phyloP scores from a whole-genome alignment of 352 stramenopile species.

The Pythium sp. region DNA sequence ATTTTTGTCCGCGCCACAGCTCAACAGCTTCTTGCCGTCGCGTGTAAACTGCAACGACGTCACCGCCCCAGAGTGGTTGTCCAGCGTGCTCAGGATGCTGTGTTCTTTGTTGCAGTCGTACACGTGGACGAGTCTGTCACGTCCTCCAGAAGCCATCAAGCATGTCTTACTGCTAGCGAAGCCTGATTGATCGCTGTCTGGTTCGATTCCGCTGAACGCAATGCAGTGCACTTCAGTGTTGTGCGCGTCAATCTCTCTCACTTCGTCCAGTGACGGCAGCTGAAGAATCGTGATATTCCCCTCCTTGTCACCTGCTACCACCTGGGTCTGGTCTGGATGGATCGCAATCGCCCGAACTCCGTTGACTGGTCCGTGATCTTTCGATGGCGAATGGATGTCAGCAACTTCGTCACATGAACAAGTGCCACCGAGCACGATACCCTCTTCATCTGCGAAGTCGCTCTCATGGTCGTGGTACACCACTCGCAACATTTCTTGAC shows the following conservation, averaged over 20 bases:
- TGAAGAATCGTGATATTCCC: slow-evolving; percentile 62
- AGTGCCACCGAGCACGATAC: slow-evolving; percentile 52
- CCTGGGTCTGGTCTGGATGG: slow-evolving; percentile 52
- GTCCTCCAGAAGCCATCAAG: slow-evolving; percentile 69
- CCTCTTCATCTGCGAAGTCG: slow-evolving; percentile 42
- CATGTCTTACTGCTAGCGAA: neutral
- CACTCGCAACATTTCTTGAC: slow-evolving; percentile 67
- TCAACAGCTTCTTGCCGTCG: slow-evolving; percentile 68
- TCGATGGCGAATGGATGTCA: slow-evolving; percentile 44
- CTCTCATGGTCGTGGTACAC: slow-evolving; percentile 54
- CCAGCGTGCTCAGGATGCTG: slow-evolving; percentile 48
- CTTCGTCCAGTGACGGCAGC: slow-evolving; percentile 31
- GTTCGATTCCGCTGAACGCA: slow-evolving; percentile 32
- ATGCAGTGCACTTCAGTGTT: slow-evolving; percentile 75
- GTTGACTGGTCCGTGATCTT: slow-evolving; percentile 36
- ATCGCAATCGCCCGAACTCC: slow-evolving; percentile 43
- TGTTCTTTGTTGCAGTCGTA: slow-evolving; percentile 55
- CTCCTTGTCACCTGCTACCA: slow-evolving; percentile 69
- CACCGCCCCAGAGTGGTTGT: slow-evolving; percentile 76
- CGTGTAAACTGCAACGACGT: slow-evolving; percentile 62
- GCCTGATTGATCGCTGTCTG: neutral
- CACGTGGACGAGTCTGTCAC: slow-evolving; percentile 81
- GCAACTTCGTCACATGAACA: slow-evolving; percentile 36
- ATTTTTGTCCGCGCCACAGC: slow-evolving; percentile 64
- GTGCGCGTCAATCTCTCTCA: slow-evolving; percentile 52